Evolutionary conservation across 352 stramenopile species (phyloP).

Genomic region (Phytophthora idaei): DNA sequence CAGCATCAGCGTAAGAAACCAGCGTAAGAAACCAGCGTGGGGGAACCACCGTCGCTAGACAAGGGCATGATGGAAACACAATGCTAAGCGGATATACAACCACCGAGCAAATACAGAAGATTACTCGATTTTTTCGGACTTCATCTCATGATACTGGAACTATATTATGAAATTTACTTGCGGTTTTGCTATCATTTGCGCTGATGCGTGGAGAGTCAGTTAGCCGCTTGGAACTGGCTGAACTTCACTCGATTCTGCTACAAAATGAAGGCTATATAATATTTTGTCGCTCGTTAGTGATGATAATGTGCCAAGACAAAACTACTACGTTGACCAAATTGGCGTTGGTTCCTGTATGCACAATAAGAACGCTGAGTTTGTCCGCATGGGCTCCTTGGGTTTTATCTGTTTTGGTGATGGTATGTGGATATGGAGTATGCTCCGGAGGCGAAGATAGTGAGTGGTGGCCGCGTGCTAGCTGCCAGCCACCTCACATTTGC

Average conservation of each 20-base stretch:
- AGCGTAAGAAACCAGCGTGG: no score
- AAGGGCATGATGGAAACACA: neutral
- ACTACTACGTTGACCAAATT: neutral
- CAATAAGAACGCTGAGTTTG: neutral
- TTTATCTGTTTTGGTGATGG: neutral
- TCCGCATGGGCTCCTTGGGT: neutral
- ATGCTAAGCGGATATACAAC: neutral
- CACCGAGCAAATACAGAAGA: neutral
- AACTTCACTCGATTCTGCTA: neutral
- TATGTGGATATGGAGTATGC: neutral
- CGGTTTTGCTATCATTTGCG: no score
- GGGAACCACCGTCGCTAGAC: no score
- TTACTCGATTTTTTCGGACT: constrained; percentile 12
- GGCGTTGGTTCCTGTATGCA: neutral
- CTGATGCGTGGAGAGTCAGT: neutral
- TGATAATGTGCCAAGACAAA: neutral
- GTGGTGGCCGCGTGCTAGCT: no score
- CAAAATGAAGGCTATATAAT: neutral
- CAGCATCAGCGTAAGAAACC: no score
- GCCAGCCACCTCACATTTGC: no score
- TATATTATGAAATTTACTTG: no score
- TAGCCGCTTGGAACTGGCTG: neutral
- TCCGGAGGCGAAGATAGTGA: no score
- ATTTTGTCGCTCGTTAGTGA: neutral
- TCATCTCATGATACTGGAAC: no score